These are phyloP conservation scores for Carpinus viminea DNA, from an alignment of 306 rosid species.

Conservation along the genomic window DNA sequence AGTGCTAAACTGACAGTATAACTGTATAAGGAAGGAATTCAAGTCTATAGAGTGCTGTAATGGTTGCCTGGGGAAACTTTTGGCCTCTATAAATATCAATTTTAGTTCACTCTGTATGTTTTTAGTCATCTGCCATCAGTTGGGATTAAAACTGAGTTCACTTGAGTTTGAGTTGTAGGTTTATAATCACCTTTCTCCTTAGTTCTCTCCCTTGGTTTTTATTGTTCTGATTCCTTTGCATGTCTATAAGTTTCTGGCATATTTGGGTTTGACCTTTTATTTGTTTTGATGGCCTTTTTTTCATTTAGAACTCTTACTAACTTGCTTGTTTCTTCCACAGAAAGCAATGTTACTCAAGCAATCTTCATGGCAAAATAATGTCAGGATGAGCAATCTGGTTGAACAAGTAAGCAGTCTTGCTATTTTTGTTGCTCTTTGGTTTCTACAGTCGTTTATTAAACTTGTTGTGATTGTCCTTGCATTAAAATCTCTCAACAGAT, in stretches of 20 bases:
- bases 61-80: background rate
- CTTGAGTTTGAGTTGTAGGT: background rate
- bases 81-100: background rate
- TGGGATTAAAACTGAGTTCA: background rate
- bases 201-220: background rate
- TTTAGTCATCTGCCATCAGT: background rate
- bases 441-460: conserved; percentile 4
- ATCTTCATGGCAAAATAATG: conserved; percentile 90
- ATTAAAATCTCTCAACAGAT: conserved; percentile 49
- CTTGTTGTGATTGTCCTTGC: conserved; percentile 28
- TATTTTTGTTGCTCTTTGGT: conserved; percentile 15
- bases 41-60: background rate
- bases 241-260: conserved; percentile 12
- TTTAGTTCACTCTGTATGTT: background rate
- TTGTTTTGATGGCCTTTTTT: background rate
- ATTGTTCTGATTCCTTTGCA: conserved; percentile 12
- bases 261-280: conserved; percentile 10
- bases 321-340: conserved; percentile 45
- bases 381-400: conserved; percentile 79
- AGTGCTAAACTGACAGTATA: background rate
- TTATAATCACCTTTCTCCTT: background rate
- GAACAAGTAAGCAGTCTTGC: conserved; percentile 63
- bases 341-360: conserved; percentile 90
- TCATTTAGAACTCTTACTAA: conserved; percentile 5
- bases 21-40: background rate